A percentile compares a stretch with the other conserved stretches of the same genome.
phyloP scores from a whole-genome alignment of 371 early-diverging fungal genomes.

The Actinomucor elegans region DNA sequence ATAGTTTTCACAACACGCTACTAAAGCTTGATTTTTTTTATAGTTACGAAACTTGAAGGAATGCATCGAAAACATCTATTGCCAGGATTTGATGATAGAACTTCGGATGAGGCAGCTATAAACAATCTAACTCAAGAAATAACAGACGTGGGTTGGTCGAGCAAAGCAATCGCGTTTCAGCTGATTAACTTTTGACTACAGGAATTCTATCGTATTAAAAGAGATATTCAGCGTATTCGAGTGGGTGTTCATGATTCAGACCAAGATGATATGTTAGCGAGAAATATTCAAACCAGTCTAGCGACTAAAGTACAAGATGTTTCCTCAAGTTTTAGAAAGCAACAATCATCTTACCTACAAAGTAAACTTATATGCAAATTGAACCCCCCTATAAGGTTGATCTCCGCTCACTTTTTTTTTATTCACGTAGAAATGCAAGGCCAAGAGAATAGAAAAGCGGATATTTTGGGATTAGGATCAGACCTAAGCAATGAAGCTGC shows the following conservation, averaged over 20 bases:
- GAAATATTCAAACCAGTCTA: conserved; percentile 87
- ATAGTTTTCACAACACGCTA: too few species aligned
- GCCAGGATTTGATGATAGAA: conserved; percentile 92
- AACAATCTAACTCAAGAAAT: conserved; percentile 79
- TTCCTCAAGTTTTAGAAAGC: conserved; percentile 78
- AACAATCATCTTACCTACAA: conserved; percentile 86
- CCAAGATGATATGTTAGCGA: conserved; percentile 72
- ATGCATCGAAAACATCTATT: conserved; percentile 90
- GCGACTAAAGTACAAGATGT: conserved; percentile 90
- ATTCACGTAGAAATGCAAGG: conserved; percentile 38
- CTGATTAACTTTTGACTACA: conserved; percentile 21
- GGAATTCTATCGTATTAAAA: conserved; percentile 85
- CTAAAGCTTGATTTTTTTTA: background rate
- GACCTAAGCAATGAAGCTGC: conserved; percentile 46
- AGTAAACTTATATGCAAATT: conserved; percentile 52
- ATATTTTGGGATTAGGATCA: conserved; percentile 44
- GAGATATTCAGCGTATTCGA: conserved; percentile 75
- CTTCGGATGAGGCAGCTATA: conserved; percentile 83
- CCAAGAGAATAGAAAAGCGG: conserved; percentile 47
- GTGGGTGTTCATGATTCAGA: conserved; percentile 48
- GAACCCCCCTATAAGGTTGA: background rate
- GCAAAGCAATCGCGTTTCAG: background rate
- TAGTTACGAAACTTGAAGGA: conserved; percentile 80
- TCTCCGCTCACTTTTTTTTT: conserved; percentile 18
- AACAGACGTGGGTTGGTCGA: conserved; percentile 59